Base-by-base conservation (phyloP, 1,284 basidiomycete species). In the Tranzscheliella williamsii region DNA sequence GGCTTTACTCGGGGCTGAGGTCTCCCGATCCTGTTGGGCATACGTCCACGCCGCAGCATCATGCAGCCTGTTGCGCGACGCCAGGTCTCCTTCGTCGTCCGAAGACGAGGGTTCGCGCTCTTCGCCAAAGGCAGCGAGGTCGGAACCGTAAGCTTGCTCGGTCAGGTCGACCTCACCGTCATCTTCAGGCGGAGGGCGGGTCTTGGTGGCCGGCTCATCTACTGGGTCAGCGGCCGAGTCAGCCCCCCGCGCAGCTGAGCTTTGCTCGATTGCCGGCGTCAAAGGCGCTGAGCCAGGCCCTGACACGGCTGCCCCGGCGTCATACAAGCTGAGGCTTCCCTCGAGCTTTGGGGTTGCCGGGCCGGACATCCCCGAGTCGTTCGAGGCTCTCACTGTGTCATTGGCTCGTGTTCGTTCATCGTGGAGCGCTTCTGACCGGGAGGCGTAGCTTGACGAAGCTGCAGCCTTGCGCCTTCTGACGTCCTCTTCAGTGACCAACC, bases 401-500 rank as follows among this genome's bases (percentile, higher is more conserved):
- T n/a, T n/a, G n/a, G n/a, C n/a, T n/a, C n/a, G n/a, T n/a, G n/a
- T n/a, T n/a, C n/a, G n/a, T n/a, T n/a, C n/a, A n/a, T n/a, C n/a
- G n/a, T n/a, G n/a, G 11, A 29, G 11, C 9, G n/a, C 9, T 9
- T n/a, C 27, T 11, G 27, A 29, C n/a, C 9, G 9, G n/a, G 27
- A 29, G 9, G 27, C 27, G 27, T 29, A 9, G 11, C 11, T 29
- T 8, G 32, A 34, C 9, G 18, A 18, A 24, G 47, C 39, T 23
- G 47, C 55, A 1, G 38, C 48, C 48, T 57, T 75, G 33, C 72
- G 75, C 67, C 72, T 67, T 43, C 81, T 80, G 40, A 73, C 62
- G 42, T 81, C 81, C 53, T 91, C 88, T 69, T 90, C 88, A 15
- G 83, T 79, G 3, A 92, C 85, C 26, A 95, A 86, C 72, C 88